Evolutionary conservation across 2,329 filamentous ascomycete genomes (phyloP), one percentile per base, ranked within the genome.

Genomic region (Ascocoryne sarcoides): DNA sequence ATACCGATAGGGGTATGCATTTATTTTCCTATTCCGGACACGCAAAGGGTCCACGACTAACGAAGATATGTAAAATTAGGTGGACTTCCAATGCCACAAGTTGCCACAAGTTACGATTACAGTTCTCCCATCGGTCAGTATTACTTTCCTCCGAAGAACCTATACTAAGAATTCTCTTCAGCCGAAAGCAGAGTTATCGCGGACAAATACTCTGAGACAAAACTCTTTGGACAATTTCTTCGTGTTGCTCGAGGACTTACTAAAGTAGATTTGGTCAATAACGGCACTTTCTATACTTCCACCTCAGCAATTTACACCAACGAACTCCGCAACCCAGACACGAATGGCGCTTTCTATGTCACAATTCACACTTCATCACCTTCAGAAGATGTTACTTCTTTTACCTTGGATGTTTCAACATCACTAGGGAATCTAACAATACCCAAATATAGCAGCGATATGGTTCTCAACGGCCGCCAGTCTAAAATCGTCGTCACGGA

Each of bases 71-170:
- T n/a, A n/a, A n/a, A n/a, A 26, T 7, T 36, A 46, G 76, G 76
- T 4, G 70, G 69, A 35, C 60, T 77, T 20, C 70, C 74, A 10
- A 68, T 69, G 3, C 74, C 76, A 0, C 69, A 73, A 1, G 74
- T 75, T 20, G 74, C 69, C 1, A 74, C 71, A 3, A 77, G 72
- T 21, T 81, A 81, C 48, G 77, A 81, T 53, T 81, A 81, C 54
- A 75, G 71, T 4, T 71, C 74, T 3, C 75, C 76, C 0, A 75
- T 81, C 12, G 47, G 49, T 50, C 15, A 32, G 41, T 36, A 16
- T 10, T n/a, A 32, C 20, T 17, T 21, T 12, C 4, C n/a, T 29
- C 4, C 15, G 5, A 12, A 14, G 7, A 3, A 10, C 14, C 20
- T 19, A 7, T 31, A 20, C 36, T 43, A 37, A 44, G 21, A 20